Conservation (phyloP, 805 yeast species). For the Candida loeiensis region DNA sequence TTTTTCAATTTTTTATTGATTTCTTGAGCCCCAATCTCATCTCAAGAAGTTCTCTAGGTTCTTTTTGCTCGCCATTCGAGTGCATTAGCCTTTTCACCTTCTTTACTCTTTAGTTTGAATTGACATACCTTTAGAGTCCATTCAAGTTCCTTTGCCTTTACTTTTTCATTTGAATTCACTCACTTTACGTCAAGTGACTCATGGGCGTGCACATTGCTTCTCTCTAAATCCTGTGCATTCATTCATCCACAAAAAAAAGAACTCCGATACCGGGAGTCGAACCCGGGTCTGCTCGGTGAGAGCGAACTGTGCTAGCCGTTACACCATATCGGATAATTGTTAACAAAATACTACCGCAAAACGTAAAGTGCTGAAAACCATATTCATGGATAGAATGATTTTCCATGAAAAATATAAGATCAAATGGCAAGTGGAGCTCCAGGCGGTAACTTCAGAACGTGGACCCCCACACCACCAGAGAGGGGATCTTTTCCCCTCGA, state of each 20-base stretch:
- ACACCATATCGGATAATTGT: slow-evolving; percentile 62
- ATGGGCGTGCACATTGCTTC: background rate
- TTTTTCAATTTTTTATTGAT: background rate
- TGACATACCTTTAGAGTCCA: too few species aligned
- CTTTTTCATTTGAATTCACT: background rate
- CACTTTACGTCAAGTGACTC: too few species aligned
- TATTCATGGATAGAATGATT: too few species aligned
- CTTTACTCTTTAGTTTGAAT: too few species aligned
- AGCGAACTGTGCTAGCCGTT: slow-evolving; percentile 83
- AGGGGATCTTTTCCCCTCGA: slow-evolving; percentile 95
- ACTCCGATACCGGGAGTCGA: slow-evolving; percentile 83
- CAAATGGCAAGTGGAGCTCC: slow-evolving; percentile 39
- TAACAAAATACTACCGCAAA: background rate
- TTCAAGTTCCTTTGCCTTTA: too few species aligned
- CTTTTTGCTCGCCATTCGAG: too few species aligned
- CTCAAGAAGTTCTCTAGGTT: too few species aligned
- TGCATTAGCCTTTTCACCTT: too few species aligned
- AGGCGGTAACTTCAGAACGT: slow-evolving; percentile 22
- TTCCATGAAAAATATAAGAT: background rate
- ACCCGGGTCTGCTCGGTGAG: slow-evolving; percentile 84
- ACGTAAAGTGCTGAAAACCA: background rate
- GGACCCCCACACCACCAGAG: slow-evolving; percentile 91
- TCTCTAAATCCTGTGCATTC: background rate
- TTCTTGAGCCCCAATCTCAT: background rate
- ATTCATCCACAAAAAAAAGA: background rate